phyloP scores from a whole-genome alignment of 192 early-diverging fungal species.

The Podila horticola region DNA sequence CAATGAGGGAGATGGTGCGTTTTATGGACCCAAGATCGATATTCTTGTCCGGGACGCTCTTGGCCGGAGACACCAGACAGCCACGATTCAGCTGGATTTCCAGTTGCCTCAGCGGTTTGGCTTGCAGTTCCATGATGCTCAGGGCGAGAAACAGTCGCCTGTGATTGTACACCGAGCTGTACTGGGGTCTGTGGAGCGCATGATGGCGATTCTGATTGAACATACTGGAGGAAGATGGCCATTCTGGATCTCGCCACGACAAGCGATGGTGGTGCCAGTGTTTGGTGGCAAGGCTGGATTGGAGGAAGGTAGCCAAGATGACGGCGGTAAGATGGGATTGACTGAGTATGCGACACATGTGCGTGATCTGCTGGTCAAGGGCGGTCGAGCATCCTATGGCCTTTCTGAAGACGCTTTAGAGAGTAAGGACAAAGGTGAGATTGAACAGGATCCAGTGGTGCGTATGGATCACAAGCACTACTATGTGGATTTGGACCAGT shows the following conservation, averaged over 20 bases:
- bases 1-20: slow-evolving; percentile 91
- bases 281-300: slow-evolving; percentile 50
- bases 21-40: slow-evolving; percentile 98
- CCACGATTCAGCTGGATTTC: slow-evolving; percentile 96
- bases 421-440: slow-evolving; percentile 16
- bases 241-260: slow-evolving; percentile 94
- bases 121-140: slow-evolving; percentile 77
- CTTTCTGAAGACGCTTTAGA: background rate
- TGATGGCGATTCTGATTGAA: slow-evolving; percentile 96
- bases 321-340: slow-evolving; percentile 46
- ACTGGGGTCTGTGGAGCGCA: slow-evolving; percentile 90
- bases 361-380: slow-evolving; percentile 34
- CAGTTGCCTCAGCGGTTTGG: slow-evolving; percentile 90
- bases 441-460: slow-evolving; percentile 44
- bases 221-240: slow-evolving; percentile 93
- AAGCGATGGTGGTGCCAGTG: slow-evolving; percentile 87
- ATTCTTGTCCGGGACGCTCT: slow-evolving; percentile 84
- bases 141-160: slow-evolving; percentile 73
- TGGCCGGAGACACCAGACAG: slow-evolving; percentile 89
- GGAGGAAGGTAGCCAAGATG: slow-evolving; percentile 7
- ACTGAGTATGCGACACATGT: slow-evolving; percentile 76
- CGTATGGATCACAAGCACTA: slow-evolving; percentile 66
- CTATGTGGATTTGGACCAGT: slow-evolving; percentile 84
- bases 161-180: slow-evolving; percentile 97
- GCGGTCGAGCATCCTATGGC: slow-evolving; percentile 11